These are phyloP conservation scores for Pouteria glomerata DNA, from an alignment of 148 eudicot genomes.

Conservation along the genomic window DNA sequence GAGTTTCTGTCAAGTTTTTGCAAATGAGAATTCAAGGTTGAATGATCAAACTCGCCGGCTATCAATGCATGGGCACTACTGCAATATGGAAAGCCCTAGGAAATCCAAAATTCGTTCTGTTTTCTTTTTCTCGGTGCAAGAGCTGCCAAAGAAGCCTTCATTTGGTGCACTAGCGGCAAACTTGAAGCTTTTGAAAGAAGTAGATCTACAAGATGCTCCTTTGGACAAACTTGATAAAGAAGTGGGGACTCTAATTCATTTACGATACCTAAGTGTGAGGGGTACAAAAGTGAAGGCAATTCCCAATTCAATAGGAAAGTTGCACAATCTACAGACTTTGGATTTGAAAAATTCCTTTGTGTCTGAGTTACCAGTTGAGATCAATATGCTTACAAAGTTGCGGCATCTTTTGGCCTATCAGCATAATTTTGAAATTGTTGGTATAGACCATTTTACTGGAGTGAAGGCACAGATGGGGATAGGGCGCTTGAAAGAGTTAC, in stretches of 20 bases:
- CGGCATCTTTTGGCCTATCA: background rate
- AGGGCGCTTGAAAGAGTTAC: background rate
- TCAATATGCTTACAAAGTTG: background rate
- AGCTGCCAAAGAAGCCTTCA: background rate
- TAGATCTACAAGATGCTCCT: background rate
- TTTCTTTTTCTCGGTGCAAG: background rate
- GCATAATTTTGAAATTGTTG: background rate
- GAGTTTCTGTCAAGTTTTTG: background rate
- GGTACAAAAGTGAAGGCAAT: background rate
- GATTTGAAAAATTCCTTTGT: background rate
- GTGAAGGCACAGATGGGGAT: background rate
- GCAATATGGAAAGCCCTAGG: background rate
- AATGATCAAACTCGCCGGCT: background rate
- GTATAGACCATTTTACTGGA: background rate
- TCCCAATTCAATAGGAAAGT: conserved; percentile 12
- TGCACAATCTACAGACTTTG: conserved; percentile 2
- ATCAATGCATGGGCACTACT: background rate
- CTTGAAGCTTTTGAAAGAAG: background rate
- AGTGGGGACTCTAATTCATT: conserved; percentile 1
- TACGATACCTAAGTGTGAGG: conserved; percentile 1
- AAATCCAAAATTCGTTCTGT: background rate
- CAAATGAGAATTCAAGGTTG: background rate
- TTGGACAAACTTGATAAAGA: background rate
- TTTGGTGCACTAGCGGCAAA: background rate
- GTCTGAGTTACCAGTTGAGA: background rate